These are phyloP conservation scores for Talaromyces atroroseus DNA, from an alignment of 2,329 filamentous ascomycete genomes.

Conservation along the genomic window DNA sequence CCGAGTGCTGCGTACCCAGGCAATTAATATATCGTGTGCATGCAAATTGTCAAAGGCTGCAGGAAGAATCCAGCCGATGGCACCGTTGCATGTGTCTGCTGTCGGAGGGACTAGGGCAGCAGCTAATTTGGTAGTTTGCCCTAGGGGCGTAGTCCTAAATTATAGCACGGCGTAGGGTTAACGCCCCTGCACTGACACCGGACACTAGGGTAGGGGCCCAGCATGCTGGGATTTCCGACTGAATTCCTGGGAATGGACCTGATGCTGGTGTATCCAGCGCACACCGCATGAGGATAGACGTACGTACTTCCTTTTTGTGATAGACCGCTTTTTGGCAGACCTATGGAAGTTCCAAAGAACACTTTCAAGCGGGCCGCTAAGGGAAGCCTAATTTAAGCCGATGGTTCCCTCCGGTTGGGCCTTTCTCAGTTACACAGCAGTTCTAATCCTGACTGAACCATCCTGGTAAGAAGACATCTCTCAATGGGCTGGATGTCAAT, in stretches of 20 bases:
- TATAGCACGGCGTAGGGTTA: neutral
- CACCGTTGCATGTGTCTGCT: neutral
- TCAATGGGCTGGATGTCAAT: neutral
- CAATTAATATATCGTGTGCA: neutral
- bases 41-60: no score
- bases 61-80: neutral
- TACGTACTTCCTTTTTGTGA: neutral
- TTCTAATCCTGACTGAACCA: neutral
- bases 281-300: neutral
- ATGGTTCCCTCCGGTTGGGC: conserved; percentile 7
- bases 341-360: neutral
- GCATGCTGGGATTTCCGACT: conserved; percentile 9
- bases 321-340: neutral
- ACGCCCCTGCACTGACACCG: conserved; percentile 14
- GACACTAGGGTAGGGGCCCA: conserved; percentile 15
- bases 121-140: neutral
- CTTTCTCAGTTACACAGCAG: neutral
- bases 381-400: neutral
- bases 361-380: conserved; percentile 7
- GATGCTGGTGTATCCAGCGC: neutral
- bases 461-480: neutral
- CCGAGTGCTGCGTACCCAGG: neutral
- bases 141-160: neutral
- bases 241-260: neutral
- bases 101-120: neutral